Evolutionary conservation across 2,329 filamentous ascomycete species (phyloP), one percentile per base, ranked within the genome.

Genomic region (Didymella lethalis): DNA sequence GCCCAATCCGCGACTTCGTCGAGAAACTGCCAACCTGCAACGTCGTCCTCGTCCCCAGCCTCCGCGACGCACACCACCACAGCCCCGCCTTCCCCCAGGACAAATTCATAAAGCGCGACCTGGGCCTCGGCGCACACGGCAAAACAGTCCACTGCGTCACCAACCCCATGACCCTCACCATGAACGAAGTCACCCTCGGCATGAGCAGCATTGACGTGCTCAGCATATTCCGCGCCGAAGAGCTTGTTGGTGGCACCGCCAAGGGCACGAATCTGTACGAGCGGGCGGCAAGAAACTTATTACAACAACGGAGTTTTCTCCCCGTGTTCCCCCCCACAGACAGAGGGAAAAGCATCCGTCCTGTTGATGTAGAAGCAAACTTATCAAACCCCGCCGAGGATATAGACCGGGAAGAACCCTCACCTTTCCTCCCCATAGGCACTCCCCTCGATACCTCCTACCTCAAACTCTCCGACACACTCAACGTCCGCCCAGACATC

Each of bases 281-380:
- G 16, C 81, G 94, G n/a, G 78, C 93, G 46, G 87, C 90, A 6
- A 85, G 88, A 20, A 89, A 95, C 66, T 77, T 99, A 18, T 86
- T 99, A 57, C 90, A 97, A 77, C 95, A 98, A 79, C 83, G 93
- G 7, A 93, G 95, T 72, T 98, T 93, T 77, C 92, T 92, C 70
- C 95, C 95, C 0, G 79, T 98, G 0, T 97, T 93, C 72, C 95
- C 95, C 6, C 88, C 94, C 0, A 84, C 88, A 12, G 87, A 90
- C 49, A 84, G 93, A 48, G 83, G 86, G 57, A 86, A 83, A 62
- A 78, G 96, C 54, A 87, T 89, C 1, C 61, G 64, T 8, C 70
- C 70, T 20, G 69, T 75, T 0, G 68, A 67, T 12, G 76, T 80
- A 2, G 69, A 73, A 16, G 71, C 74, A 26, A 75, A 74, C 81